Evolutionary conservation across 805 yeast genomes (phyloP).

Genomic region (Metschnikowia aberdeeniae): DNA sequence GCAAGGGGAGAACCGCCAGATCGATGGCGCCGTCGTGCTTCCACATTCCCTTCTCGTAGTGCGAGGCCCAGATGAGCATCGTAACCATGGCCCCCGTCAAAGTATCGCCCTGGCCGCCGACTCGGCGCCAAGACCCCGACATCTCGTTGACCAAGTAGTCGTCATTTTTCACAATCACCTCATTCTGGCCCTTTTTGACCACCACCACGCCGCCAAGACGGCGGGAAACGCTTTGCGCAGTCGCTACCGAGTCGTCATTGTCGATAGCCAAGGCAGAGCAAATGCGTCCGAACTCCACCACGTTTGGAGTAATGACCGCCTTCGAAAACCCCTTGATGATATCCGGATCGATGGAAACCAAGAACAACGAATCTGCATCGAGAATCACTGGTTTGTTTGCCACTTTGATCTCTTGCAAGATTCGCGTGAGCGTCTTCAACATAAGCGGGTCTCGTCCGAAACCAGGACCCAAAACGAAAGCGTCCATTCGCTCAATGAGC

Average conservation of each 20-base stretch:
- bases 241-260: slow-evolving; percentile 21
- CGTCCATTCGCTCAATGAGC: slow-evolving; percentile 64
- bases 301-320: slow-evolving; percentile 84
- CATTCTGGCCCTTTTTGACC: slow-evolving; percentile 70
- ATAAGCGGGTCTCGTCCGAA: slow-evolving; percentile 77
- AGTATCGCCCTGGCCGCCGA: slow-evolving; percentile 97
- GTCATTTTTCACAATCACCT: slow-evolving; percentile 55
- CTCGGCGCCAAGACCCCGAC: slow-evolving; percentile 71
- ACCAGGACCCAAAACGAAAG: slow-evolving; percentile 89
- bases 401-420: slow-evolving; percentile 54
- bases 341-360: slow-evolving; percentile 56
- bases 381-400: slow-evolving; percentile 67
- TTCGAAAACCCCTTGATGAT: slow-evolving; percentile 51
- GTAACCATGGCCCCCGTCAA: slow-evolving; percentile 83
- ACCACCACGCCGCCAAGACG: slow-evolving; percentile 54
- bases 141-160: slow-evolving; percentile 38
- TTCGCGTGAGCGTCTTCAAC: slow-evolving; percentile 54
- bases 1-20: slow-evolving; percentile 29
- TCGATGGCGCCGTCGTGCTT: slow-evolving; percentile 30
- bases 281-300: slow-evolving; percentile 74
- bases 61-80: slow-evolving; percentile 72
- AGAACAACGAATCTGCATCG: slow-evolving; percentile 85
- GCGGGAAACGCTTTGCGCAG: slow-evolving; percentile 43
- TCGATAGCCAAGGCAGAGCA: slow-evolving; percentile 45
- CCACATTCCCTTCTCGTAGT: slow-evolving; percentile 61